Conservation (phyloP, 495 filamentous ascomycete species). For the Xylaria longipes region DNA sequence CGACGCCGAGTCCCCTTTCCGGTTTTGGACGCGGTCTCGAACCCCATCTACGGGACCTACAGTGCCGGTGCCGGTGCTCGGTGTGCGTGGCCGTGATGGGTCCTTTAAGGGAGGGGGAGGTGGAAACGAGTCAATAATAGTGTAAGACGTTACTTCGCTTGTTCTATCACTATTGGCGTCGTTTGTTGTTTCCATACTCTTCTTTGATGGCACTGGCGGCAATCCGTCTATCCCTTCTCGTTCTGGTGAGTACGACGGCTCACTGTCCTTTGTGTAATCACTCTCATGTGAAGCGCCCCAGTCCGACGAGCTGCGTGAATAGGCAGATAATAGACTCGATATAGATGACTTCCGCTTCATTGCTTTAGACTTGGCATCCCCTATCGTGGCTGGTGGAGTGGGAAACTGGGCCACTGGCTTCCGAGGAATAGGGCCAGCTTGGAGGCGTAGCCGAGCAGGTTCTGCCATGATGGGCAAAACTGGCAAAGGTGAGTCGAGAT, state of each 20-base stretch:
- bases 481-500: constrained; percentile 32
- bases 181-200: constrained; percentile 23
- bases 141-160: constrained; percentile 26
- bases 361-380: constrained; percentile 30
- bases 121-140: constrained; percentile 34
- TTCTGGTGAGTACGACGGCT: constrained; percentile 43
- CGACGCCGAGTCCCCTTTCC: constrained; percentile 15
- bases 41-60: neutral
- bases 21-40: neutral
- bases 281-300: constrained; percentile 45
- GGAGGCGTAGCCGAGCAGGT: constrained; percentile 18
- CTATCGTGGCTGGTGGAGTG: constrained; percentile 23
- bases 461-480: constrained; percentile 28
- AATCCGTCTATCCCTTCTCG: constrained; percentile 31
- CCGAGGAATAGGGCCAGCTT: constrained; percentile 34
- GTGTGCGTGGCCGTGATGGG: constrained; percentile 30
- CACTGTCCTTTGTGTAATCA: constrained; percentile 42
- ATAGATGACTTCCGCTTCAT: constrained; percentile 46
- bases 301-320: constrained; percentile 49
- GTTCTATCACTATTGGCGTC: constrained; percentile 24
- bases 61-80: constrained; percentile 1
- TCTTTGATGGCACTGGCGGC: constrained; percentile 28
- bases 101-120: constrained; percentile 52
- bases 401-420: constrained; percentile 38
- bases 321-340: constrained; percentile 54